These are phyloP conservation scores for Kwoniella bestiolae DNA, from an alignment of 768 basidiomycete species.

Conservation along the genomic window DNA sequence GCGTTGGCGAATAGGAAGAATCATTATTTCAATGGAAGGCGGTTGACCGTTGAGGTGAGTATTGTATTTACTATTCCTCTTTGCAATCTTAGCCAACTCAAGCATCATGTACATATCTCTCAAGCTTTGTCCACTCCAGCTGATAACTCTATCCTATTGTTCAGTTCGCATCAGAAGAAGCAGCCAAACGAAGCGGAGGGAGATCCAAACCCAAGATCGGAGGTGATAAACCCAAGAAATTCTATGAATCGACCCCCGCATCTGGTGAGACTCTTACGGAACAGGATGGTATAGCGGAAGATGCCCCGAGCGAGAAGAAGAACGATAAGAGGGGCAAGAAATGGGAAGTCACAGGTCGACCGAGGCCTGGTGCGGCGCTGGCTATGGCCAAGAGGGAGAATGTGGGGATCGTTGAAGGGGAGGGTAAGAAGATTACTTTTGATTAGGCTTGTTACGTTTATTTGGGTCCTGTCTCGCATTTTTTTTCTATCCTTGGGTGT, in stretches of 20 bases:
- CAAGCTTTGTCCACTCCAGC: too few species aligned
- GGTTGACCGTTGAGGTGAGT: slow-evolving; percentile 68
- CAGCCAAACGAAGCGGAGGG: slow-evolving; percentile 52
- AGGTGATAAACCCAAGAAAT: slow-evolving; percentile 18
- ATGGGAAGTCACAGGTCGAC: slow-evolving; percentile 56
- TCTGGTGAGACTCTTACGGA: slow-evolving; percentile 12
- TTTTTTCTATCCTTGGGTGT: not conserved
- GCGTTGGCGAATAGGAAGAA: slow-evolving; percentile 83
- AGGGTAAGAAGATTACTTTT: slow-evolving; percentile 59
- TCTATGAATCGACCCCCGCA: slow-evolving; percentile 8
- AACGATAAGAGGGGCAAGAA: slow-evolving; percentile 54
- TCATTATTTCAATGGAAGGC: slow-evolving; percentile 78
- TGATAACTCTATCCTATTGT: too few species aligned
- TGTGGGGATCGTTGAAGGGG: slow-evolving; percentile 58
- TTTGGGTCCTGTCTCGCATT: not conserved
- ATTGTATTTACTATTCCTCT: too few species aligned
- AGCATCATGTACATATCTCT: too few species aligned
- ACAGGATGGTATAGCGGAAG: slow-evolving; percentile 18
- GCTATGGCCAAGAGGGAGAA: slow-evolving; percentile 60
- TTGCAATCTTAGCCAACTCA: too few species aligned
- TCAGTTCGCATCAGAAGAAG: slow-evolving; percentile 57
- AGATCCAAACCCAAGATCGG: slow-evolving; percentile 19
- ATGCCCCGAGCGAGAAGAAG: slow-evolving; percentile 15
- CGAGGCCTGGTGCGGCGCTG: slow-evolving; percentile 59
- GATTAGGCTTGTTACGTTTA: slow-evolving; percentile 41